Conservation (phyloP, 495 filamentous ascomycete genomes). For the Hypoxylon rickii region DNA sequence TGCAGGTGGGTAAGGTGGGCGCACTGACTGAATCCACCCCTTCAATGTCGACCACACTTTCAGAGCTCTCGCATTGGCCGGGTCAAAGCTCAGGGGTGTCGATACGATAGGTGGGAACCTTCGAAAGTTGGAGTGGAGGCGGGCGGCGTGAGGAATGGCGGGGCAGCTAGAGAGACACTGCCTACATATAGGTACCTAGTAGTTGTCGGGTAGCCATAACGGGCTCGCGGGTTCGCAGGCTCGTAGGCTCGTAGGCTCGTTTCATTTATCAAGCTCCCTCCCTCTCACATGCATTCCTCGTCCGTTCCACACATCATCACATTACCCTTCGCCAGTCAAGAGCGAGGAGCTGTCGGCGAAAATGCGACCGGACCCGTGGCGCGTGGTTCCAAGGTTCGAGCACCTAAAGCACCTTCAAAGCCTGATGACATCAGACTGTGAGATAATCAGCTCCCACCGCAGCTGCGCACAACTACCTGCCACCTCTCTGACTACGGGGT, state of each 20-base stretch:
- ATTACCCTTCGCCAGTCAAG: slow-evolving; percentile 2
- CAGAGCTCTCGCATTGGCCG: slow-evolving; percentile 36
- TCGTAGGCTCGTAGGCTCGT: too few relatives aligned
- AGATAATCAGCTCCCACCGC: slow-evolving; percentile 23
- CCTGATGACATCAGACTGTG: slow-evolving; percentile 34
- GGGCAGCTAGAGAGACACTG: slow-evolving; percentile 17
- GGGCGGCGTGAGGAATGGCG: slow-evolving; percentile 26
- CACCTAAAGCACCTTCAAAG: slow-evolving; percentile 16
- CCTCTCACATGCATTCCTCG: slow-evolving; percentile 25
- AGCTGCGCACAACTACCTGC: too few relatives aligned
- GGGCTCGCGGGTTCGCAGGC: too few relatives aligned
- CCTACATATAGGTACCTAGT: too few relatives aligned
- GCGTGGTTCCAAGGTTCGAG: slow-evolving; percentile 10
- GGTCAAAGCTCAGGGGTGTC: slow-evolving; percentile 24
- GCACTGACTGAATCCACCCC: slow-evolving; percentile 17
- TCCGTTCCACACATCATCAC: slow-evolving; percentile 7
- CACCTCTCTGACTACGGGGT: slow-evolving; percentile 17
- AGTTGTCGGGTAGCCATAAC: slow-evolving; percentile 27
- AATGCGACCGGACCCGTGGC: slow-evolving; percentile 13
- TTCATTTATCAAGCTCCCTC: slow-evolving; percentile 29
- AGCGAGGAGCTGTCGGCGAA: slow-evolving; percentile 14
- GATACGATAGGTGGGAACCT: slow-evolving; percentile 31
- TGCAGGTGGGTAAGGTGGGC: slow-evolving; percentile 40
- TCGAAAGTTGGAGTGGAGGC: slow-evolving; percentile 21
- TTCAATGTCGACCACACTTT: neutral